Evolutionary conservation across 225 moss, liverwort and hornwort genomes (phyloP).

Genomic region (Climacium dendroides): DNA sequence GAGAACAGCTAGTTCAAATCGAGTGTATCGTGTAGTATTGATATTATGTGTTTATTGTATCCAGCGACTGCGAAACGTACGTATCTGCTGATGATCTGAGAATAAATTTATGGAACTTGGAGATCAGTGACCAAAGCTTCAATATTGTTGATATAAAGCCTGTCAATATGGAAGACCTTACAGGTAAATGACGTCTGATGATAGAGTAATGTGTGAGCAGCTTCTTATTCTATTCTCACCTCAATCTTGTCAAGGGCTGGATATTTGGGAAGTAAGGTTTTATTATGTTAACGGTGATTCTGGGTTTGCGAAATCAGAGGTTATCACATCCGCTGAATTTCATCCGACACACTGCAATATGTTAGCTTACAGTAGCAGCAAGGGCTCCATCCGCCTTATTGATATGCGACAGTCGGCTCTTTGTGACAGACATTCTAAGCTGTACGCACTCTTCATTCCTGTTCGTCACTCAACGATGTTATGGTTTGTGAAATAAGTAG

Average conservation of each 20-base stretch:
- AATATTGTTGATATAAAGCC: conserved; percentile 99
- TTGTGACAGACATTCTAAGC: conserved; percentile 94
- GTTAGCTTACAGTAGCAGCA: conserved; percentile 98
- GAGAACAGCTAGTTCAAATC: background rate
- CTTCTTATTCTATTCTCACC: background rate
- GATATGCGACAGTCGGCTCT: conserved; percentile 99
- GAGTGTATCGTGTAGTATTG: background rate
- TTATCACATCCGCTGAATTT: conserved; percentile 92
- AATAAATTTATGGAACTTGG: conserved; percentile 95
- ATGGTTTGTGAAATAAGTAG: background rate
- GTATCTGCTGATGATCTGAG: conserved; percentile 98
- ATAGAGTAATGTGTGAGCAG: background rate
- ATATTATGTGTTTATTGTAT: background rate
- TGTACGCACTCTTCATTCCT: conserved; percentile 22
- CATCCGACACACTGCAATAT: conserved; percentile 95
- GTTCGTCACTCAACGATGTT: background rate
- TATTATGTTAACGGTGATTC: background rate
- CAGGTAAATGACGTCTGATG: conserved; percentile 32
- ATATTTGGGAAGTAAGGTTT: background rate
- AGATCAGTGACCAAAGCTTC: conserved; percentile 99
- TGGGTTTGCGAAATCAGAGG: conserved; percentile 44
- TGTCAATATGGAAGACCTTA: conserved; percentile 98
- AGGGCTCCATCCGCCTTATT: conserved; percentile 95
- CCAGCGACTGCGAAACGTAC: conserved; percentile 94
- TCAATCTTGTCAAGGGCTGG: background rate